Base-by-base conservation (phyloP, 2,329 filamentous ascomycete genomes). In the Claviceps lovelessii region DNA sequence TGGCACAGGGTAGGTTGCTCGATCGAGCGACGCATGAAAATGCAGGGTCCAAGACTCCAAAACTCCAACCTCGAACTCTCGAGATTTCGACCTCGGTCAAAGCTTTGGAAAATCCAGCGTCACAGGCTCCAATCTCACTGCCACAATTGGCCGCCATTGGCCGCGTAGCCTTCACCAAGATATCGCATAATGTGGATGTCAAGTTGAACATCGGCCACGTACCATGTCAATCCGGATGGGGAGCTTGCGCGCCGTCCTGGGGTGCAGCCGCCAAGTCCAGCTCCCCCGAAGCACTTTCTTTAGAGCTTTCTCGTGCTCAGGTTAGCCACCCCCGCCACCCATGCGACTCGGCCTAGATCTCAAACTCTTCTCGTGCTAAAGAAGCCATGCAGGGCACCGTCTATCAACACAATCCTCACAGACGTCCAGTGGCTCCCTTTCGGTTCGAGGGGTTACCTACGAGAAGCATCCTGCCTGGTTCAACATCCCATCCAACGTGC, bases 401-500 rank as follows among this genome's bases (percentile, higher is more conserved):
- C 31, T 23, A 4, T 47, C 41, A 9, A 41, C 28, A 11, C 28
- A 42, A n/a, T n/a, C 33, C 8, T 4, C 47, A n/a, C 17, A 47
- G 6, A 13, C 35, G 15, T 17, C 45, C 48, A 39, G 33, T 11
- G 41, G 13, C 28, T 46, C 44, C 1, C 44, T 57, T 15, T 54
- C 54, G 8, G 77, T 93, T 59, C 79, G 84, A 61, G 84, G 79
- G 59, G 76, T 75, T 58, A 71, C 70, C 10, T 90, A 90, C 68
- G 65, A 72, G 19, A 84, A 79, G 19, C 90, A 97, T 66, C 70
- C 78, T 54, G 70, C 77, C 53, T 96, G 89, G 86, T 93, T 86
- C 70, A 98, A 98, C 70, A 78, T 87, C 15, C 84, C 91, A 4
- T 63, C 78, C 31, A 85, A 84, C 54, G 90, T 98, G 58, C 73